phyloP scores from a whole-genome alignment of 2,329 filamentous ascomycete genomes.

The Phialocephala sp. region DNA sequence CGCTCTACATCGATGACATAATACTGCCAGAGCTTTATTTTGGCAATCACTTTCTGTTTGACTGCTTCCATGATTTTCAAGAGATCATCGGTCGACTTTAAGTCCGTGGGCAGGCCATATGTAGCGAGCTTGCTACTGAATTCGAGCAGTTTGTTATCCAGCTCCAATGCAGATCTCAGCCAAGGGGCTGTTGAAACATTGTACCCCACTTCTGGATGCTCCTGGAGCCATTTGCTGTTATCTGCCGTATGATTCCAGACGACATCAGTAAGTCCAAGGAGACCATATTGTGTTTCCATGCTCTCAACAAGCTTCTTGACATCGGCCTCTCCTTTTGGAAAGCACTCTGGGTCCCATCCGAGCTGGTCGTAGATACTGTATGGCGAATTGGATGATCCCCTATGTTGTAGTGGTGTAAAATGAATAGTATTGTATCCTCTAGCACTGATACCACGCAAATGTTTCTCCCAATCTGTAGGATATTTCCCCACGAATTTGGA shows the following conservation, averaged over 20 bases:
- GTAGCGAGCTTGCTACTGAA: constrained; percentile 66
- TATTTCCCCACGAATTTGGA: constrained; percentile 99
- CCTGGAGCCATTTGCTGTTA: constrained; percentile 92
- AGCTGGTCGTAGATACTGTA: constrained; percentile 97
- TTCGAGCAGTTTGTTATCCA: constrained; percentile 76
- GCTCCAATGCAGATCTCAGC: constrained; percentile 73
- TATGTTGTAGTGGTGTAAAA: constrained; percentile 90
- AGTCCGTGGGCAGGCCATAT: constrained; percentile 76
- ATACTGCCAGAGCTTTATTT: constrained; percentile 89
- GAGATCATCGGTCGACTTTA: constrained; percentile 75
- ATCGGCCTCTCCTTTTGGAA: constrained; percentile 85
- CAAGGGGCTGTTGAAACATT: constrained; percentile 89
- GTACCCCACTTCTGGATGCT: constrained; percentile 95
- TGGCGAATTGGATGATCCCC: constrained; percentile 91
- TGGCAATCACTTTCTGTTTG: constrained; percentile 78
- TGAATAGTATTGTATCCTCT: constrained; percentile 99
- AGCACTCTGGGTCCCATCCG: constrained; percentile 79
- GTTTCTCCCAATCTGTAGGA: constrained; percentile 86
- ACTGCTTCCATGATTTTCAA: constrained; percentile 82
- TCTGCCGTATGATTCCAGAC: constrained; percentile 98
- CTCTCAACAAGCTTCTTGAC: constrained; percentile 76
- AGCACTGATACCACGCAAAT: constrained; percentile 84
- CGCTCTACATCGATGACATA: constrained; percentile 83
- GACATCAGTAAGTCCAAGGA: constrained; percentile 91
- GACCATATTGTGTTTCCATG: constrained; percentile 82